Conservation (phyloP, 164 flowering plant species). For the Tinospora cordifolia region DNA sequence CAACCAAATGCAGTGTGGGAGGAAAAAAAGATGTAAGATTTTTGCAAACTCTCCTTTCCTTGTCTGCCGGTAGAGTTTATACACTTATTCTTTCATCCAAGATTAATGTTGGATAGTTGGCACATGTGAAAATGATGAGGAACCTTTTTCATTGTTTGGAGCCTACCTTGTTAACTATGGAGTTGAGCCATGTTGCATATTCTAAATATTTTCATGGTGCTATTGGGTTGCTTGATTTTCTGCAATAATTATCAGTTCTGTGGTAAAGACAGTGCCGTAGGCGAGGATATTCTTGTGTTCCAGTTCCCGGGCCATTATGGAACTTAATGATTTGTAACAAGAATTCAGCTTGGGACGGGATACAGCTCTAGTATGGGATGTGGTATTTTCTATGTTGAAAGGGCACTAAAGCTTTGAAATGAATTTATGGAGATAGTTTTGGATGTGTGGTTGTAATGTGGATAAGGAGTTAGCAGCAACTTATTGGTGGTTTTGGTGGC, state of each 20-base stretch:
- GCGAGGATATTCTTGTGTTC: constrained; percentile 7
- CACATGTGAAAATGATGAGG: too few relatives aligned
- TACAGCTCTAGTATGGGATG: constrained; percentile 16
- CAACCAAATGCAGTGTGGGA: too few relatives aligned
- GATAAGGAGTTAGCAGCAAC: constrained; percentile 45
- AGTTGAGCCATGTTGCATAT: too few relatives aligned
- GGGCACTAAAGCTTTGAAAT: constrained; percentile 22
- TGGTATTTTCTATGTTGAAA: constrained; percentile 24
- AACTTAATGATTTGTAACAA: constrained; percentile 4
- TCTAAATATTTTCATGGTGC: too few relatives aligned
- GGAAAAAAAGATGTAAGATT: too few relatives aligned
- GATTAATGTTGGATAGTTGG: too few relatives aligned
- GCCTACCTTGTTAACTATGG: too few relatives aligned
- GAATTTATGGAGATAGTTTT: constrained; percentile 35
- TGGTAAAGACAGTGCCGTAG: constrained; percentile 11
- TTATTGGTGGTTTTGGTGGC: constrained; percentile 27
- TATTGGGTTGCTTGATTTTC: neutral
- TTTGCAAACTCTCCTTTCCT: too few relatives aligned
- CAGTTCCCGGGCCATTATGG: constrained; percentile 6
- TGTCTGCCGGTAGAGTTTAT: too few relatives aligned
- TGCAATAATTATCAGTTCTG: neutral
- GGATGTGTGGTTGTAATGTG: constrained; percentile 44
- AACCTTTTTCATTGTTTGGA: too few relatives aligned
- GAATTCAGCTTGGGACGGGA: constrained; percentile 17
- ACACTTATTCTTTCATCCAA: too few relatives aligned